phyloP scores from a whole-genome alignment of 495 filamentous ascomycete species.

The Penicillium dipodomyicola region DNA sequence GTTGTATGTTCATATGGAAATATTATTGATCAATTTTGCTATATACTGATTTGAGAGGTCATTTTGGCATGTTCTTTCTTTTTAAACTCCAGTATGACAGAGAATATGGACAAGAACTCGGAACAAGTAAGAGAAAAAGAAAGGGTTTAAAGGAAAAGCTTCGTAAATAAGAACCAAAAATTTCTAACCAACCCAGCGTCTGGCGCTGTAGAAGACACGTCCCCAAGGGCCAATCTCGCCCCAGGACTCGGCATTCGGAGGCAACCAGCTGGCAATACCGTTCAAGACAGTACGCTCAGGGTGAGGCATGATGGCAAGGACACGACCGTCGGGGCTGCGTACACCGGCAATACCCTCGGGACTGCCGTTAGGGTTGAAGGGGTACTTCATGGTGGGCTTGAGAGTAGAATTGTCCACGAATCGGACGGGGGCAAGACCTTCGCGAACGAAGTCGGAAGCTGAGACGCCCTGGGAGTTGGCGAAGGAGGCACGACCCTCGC shows the following conservation, averaged over 20 bases:
- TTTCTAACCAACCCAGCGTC: conserved; percentile 76
- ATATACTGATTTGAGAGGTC: conserved; percentile 6
- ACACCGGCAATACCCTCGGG: conserved; percentile 84
- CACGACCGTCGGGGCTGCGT: conserved; percentile 74
- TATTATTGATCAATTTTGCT: conserved; percentile 9
- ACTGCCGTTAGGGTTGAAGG: conserved; percentile 91
- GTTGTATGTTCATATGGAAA: neutral
- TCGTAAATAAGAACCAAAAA: conserved; percentile 8
- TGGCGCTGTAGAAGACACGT: conserved; percentile 73
- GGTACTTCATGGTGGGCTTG: conserved; percentile 76
- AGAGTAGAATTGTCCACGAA: conserved; percentile 78
- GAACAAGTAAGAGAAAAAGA: neutral
- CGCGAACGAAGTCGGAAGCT: conserved; percentile 53
- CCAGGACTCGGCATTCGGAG: conserved; percentile 65
- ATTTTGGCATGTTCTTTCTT: conserved; percentile 7
- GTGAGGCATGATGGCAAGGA: conserved; percentile 94
- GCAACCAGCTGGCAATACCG: conserved; percentile 75
- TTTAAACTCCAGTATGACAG: neutral
- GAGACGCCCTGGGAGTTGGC: conserved; percentile 38
- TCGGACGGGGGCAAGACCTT: conserved; percentile 66
- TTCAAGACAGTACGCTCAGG: conserved; percentile 87
- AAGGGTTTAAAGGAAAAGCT: neutral
- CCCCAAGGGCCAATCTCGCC: conserved; percentile 88
- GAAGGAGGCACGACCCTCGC: conserved; percentile 86
- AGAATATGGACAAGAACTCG: conserved; percentile 7